Evolutionary conservation across 148 eudicot genomes (phyloP).

Genomic region (Beta vulgaris): DNA sequence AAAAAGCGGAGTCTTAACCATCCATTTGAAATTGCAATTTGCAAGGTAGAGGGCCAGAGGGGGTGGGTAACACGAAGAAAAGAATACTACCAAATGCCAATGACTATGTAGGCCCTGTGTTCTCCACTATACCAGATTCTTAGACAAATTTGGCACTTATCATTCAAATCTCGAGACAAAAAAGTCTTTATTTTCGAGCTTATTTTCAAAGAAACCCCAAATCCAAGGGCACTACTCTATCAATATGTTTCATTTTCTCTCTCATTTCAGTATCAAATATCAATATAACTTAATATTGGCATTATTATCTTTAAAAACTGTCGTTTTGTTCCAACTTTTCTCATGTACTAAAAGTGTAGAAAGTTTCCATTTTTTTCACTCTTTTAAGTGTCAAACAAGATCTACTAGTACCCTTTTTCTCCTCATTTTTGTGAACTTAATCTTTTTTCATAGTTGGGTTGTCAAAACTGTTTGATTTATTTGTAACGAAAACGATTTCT

Average conservation of each 20-base stretch:
- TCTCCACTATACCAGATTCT: slow-evolving; percentile 8
- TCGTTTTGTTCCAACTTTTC: background rate
- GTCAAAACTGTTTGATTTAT: background rate
- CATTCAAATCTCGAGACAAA: slow-evolving; percentile 26
- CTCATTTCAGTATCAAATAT: background rate
- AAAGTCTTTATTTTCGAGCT: slow-evolving; percentile 5
- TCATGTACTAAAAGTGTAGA: too few relatives aligned
- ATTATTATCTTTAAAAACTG: slow-evolving; percentile 2
- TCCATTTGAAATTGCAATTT: background rate
- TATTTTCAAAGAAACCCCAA: background rate
- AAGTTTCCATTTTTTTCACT: background rate
- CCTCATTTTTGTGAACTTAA: background rate
- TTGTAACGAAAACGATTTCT: too few relatives aligned
- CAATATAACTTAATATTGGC: background rate
- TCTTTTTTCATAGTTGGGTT: background rate
- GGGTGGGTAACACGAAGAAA: background rate
- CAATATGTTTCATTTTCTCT: background rate
- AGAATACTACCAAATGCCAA: background rate
- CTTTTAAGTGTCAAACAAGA: background rate
- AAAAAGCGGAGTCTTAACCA: too few relatives aligned
- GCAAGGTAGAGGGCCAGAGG: background rate
- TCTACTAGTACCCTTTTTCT: background rate
- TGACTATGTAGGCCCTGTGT: slow-evolving; percentile 8
- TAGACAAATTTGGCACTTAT: slow-evolving; percentile 5
- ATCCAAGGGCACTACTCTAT: background rate